Percentiles rank a stretch among this genome's conserved stretches.
phyloP scores from a whole-genome alignment of 164 flowering plant genomes.

The Berberis vulgaris region DNA sequence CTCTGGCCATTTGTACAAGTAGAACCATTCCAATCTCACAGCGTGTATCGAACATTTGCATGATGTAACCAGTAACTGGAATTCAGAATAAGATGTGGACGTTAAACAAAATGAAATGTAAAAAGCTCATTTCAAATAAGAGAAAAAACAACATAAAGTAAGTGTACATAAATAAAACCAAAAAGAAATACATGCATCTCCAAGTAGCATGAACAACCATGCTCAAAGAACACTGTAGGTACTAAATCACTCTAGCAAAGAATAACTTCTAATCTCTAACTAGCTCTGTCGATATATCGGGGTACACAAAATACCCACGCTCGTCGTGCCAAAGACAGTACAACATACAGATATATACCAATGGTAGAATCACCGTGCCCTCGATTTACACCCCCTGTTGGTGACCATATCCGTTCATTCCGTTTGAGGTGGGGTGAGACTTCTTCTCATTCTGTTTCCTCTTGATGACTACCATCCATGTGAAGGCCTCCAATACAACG shows the following conservation, averaged over 20 bases:
- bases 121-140: background rate
- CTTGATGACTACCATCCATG: conserved; percentile 42
- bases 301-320: background rate
- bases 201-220: conserved; percentile 8
- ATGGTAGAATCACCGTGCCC: background rate
- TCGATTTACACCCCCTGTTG: conserved; percentile 10
- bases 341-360: background rate
- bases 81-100: too few relatives aligned
- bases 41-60: too few relatives aligned
- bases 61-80: too few relatives aligned
- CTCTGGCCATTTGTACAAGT: too few relatives aligned
- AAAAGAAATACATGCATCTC: conserved; percentile 3
- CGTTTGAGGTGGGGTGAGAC: conserved; percentile 20
- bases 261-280: conserved; percentile 8
- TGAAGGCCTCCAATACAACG: conserved; percentile 26
- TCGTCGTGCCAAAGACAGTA: background rate
- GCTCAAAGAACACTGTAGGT: conserved; percentile 6
- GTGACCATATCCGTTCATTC: conserved; percentile 16
- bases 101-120: background rate
- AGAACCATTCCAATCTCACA: too few relatives aligned
- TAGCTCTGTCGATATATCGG: conserved; percentile 2
- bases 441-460: conserved; percentile 30
- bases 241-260: conserved; percentile 6
- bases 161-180: conserved; percentile 4
- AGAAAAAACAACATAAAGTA: background rate